phyloP scores from a whole-genome alignment of 352 stramenopile species.

The Phytophthora megakarya region DNA sequence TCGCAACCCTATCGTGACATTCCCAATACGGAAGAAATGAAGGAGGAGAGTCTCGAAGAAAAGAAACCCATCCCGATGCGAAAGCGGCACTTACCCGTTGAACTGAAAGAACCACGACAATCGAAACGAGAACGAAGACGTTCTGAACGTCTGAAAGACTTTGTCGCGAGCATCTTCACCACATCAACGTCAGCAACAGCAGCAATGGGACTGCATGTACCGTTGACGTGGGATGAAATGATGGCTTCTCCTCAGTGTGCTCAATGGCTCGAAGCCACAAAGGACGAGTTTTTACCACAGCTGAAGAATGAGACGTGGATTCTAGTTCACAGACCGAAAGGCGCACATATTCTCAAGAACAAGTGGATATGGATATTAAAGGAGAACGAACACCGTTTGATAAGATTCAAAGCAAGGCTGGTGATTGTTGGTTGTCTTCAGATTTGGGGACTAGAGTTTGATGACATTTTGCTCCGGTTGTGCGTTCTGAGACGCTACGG shows the following conservation, averaged over 20 bases:
- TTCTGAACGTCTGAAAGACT: not conserved
- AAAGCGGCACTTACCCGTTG: conserved; percentile 13
- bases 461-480: conserved; percentile 6
- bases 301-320: conserved; percentile 7
- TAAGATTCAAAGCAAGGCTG: conserved; percentile 9
- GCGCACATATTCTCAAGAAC: conserved; percentile 6
- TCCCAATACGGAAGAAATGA: not conserved
- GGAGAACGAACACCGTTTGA: conserved; percentile 1
- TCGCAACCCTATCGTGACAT: not conserved
- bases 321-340: conserved; percentile 1
- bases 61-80: not conserved
- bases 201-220: not conserved
- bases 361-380: conserved; percentile 18
- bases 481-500: conserved; percentile 3
- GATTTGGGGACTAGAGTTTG: conserved; percentile 8
- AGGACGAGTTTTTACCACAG: conserved; percentile 8
- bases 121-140: conserved; percentile 4
- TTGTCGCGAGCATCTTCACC: not conserved
- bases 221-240: conserved; percentile 16
- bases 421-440: conserved; percentile 10
- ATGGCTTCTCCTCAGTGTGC: not conserved
- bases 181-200: not conserved
- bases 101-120: not conserved
- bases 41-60: conserved; percentile 19
- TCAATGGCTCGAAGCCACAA: conserved; percentile 9